Evolutionary conservation across 129 eudicot genomes (phyloP), one percentile per base, ranked within the genome.

Genomic region (Rutidosis leptorrhynchoides): DNA sequence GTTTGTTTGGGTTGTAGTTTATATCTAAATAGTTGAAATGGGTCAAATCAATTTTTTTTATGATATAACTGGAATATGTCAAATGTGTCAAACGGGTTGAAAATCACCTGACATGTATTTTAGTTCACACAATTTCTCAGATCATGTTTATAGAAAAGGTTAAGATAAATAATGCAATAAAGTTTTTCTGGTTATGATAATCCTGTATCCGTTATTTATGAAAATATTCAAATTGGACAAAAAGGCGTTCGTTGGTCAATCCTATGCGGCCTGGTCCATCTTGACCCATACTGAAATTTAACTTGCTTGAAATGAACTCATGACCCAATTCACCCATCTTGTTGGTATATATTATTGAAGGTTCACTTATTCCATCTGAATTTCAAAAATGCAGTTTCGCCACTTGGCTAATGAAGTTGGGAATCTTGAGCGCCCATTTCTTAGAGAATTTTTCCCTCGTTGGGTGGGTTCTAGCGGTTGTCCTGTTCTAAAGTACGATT

Each of bases 361-460:
- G 24, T 49, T 49, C 55, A 49, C 24, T 49, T 49, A 49, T 11
- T 49, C 55, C 21, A 49, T 23, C 55, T 49, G 55, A 49, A 6
- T 10, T 59, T 64, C 49, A 27, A 17, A 56, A 64, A 76, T 75
- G 82, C 95, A 92, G 96, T 93, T 93, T 74, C 95, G 98, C 15
- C 98, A 89, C 72, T 75, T 81, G 68, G 98, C 96, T 46, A 93
- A 88, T 73, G 92, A 93, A 79, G 83, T 93, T 48, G 98, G 98
- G 60, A 93, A 93, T 78, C 96, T 93, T 65, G 98, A 93, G 83
- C 96, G 98, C 15, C 96, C 98, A 37, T 93, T 93, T 79, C 98
- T 93, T 19, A 86, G 88, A 70, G 98, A 93, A 62, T 93, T 86
- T 81, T 93, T 93, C 62, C 89, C 87, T 74, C 95, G 98, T 32